Base-by-base conservation (phyloP, 2,329 filamentous ascomycete species). In the Tolypocladium cylindrosporum region DNA sequence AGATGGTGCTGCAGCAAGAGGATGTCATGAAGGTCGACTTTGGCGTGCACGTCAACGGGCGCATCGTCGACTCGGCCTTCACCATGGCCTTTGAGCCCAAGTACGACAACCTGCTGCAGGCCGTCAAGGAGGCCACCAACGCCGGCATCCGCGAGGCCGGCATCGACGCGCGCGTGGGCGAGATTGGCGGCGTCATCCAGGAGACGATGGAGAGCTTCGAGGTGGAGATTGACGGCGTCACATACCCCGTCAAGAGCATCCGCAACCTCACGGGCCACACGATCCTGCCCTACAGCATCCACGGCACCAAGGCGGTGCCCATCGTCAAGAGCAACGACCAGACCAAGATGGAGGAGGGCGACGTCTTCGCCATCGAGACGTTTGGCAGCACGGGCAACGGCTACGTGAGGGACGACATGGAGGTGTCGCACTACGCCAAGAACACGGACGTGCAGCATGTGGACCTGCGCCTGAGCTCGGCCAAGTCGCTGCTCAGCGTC, bases 321-420 rank as follows among this genome's bases (percentile, higher is more conserved):
- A 96, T 97, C 67, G 91, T 97, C 62, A 96, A 96, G 78, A 87
- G 85, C 61, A 83, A 84, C 61, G 90, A 96, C 68, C 85, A 87
- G 71, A 95, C 91, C 56, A 96, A 96, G 81, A 97, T 97, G 93
- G 92, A 97, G 76, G 93, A 97, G 75, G 91, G 91, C 48, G 92
- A 97, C 69, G 87, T 91, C 21, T 97, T 95, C 72, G 92, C 92
- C 63, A 96, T 97, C 66, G 92, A 97, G 77, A 97, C 92, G 0
- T 97, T 97, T 72, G 93, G 92, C 60, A 94, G 88, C 71, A 97
- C 92, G 27, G 93, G 92, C 62, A 92, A 90, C 70, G 92, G 91
- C 63, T 89, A 90, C 69, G 90, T 96, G 58, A 79, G 85, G 63
- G 91, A 97, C 68, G 90, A 96, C 74, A 88, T 91, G 74, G 92